These are phyloP conservation scores for Candida maltosa DNA, from an alignment of 805 yeast genomes.

Conservation along the genomic window DNA sequence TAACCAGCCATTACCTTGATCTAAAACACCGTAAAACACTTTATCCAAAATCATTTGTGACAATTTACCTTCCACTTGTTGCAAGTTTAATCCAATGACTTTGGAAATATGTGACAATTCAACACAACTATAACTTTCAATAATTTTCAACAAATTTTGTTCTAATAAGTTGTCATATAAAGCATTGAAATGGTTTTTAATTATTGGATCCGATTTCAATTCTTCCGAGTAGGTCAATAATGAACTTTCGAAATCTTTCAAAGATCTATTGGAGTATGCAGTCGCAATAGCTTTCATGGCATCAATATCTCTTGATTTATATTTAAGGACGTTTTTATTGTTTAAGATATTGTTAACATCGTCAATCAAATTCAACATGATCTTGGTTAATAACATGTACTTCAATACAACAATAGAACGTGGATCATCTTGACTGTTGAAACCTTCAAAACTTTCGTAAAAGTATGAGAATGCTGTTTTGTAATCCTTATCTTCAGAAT, in stretches of 20 bases:
- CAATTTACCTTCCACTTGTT: conserved; percentile 89
- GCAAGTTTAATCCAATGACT: conserved; percentile 80
- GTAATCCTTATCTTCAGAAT: conserved; percentile 96
- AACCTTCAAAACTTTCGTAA: conserved; percentile 92
- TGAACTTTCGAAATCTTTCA: conserved; percentile 87
- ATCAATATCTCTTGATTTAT: conserved; percentile 81
- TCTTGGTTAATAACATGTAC: conserved; percentile 88
- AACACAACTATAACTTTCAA: conserved; percentile 95
- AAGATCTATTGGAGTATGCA: conserved; percentile 85
- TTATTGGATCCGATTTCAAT: conserved; percentile 80
- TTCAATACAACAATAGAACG: conserved; percentile 75
- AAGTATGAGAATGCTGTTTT: conserved; percentile 95
- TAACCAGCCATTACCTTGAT: conserved; percentile 98
- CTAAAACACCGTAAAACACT: conserved; percentile 93
- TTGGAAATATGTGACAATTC: conserved; percentile 86
- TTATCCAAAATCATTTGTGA: conserved; percentile 96
- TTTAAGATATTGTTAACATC: conserved; percentile 78
- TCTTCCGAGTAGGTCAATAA: conserved; percentile 68
- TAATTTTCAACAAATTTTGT: conserved; percentile 88
- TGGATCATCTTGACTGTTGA: conserved; percentile 60
- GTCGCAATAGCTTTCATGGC: conserved; percentile 93
- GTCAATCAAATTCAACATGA: conserved; percentile 84
- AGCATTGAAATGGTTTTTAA: conserved; percentile 88
- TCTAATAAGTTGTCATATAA: conserved; percentile 90
- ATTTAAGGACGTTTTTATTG: conserved; percentile 66